Percentiles rank a stretch among this genome's conserved stretches.
phyloP scores from a whole-genome alignment of 2,329 filamentous ascomycete species.

The Apiospora marii region DNA sequence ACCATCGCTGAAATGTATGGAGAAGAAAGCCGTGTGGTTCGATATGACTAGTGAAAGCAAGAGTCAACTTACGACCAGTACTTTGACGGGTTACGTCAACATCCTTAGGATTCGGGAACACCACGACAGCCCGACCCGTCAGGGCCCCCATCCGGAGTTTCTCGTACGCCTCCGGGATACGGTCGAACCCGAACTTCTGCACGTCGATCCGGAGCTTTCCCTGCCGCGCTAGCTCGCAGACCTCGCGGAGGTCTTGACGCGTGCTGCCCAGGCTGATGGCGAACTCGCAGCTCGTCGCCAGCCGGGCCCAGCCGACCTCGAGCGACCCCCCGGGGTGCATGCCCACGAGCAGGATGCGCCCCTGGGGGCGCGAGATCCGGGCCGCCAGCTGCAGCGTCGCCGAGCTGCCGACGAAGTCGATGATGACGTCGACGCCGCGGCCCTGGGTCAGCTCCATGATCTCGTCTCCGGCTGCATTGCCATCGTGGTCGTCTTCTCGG shows the following conservation, averaged over 20 bases:
- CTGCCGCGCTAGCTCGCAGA: slow-evolving; percentile 30
- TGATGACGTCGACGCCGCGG: slow-evolving; percentile 39
- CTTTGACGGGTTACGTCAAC: not conserved
- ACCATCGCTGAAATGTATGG: not conserved
- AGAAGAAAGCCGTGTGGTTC: too few relatives aligned
- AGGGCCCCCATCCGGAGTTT: slow-evolving; percentile 29
- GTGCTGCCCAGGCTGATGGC: slow-evolving; percentile 33
- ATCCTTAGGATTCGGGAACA: slow-evolving; percentile 26
- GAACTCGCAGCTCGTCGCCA: slow-evolving; percentile 34
- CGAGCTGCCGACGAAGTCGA: slow-evolving; percentile 38
- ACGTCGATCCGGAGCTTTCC: slow-evolving; percentile 32
- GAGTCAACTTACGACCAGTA: not conserved
- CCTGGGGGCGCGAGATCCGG: slow-evolving; percentile 30
- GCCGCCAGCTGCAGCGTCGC: slow-evolving; percentile 31
- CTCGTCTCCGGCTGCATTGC: slow-evolving; percentile 18
- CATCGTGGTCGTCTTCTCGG: slow-evolving; percentile 17
- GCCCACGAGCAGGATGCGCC: slow-evolving; percentile 32
- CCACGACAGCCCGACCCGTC: slow-evolving; percentile 30
- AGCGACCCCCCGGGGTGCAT: slow-evolving; percentile 31
- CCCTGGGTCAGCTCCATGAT: slow-evolving; percentile 39
- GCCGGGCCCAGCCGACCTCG: slow-evolving; percentile 32
- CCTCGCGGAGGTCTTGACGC: slow-evolving; percentile 32
- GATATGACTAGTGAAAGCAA: not conserved
- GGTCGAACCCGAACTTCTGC: slow-evolving; percentile 30
- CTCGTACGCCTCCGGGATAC: slow-evolving; percentile 31